A percentile compares a stretch with the other conserved stretches of the same genome.
These are phyloP conservation scores for Alternaria panax DNA, from an alignment of 2,329 filamentous ascomycete genomes.

Conservation along the genomic window DNA sequence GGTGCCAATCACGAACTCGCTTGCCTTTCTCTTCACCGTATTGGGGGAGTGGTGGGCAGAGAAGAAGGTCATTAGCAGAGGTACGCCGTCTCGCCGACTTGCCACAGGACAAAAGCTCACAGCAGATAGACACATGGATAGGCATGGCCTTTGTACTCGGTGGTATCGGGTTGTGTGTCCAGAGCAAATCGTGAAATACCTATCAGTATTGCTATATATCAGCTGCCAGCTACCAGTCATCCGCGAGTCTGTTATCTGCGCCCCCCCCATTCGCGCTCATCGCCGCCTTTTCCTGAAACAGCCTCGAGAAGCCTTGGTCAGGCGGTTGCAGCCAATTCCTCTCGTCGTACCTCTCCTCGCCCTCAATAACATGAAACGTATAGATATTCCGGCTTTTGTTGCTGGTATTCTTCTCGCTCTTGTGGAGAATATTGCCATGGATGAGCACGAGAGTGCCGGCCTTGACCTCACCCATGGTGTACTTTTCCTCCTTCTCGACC, in stretches of 20 bases:
- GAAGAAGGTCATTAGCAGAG: slow-evolving; percentile 83
- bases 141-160: slow-evolving; percentile 81
- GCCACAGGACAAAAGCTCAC: slow-evolving; percentile 10
- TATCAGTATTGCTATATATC: not conserved
- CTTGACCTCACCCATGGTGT: slow-evolving; percentile 85
- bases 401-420: slow-evolving; percentile 92
- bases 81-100: slow-evolving; percentile 59
- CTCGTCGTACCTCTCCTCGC: slow-evolving; percentile 78
- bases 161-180: slow-evolving; percentile 85
- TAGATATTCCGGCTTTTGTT: slow-evolving; percentile 90
- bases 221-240: slow-evolving; percentile 26
- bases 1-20: slow-evolving; percentile 91
- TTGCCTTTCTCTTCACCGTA: slow-evolving; percentile 96
- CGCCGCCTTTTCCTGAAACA: slow-evolving; percentile 53
- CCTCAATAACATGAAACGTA: slow-evolving; percentile 96
- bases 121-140: slow-evolving; percentile 73
- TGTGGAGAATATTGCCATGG: slow-evolving; percentile 93
- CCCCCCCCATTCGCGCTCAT: not conserved
- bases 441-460: slow-evolving; percentile 91
- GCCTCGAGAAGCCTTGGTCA: slow-evolving; percentile 75
- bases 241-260: slow-evolving; percentile 16
- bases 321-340: slow-evolving; percentile 94
- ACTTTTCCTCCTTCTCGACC: slow-evolving; percentile 60
- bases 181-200: slow-evolving; percentile 55
- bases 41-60: slow-evolving; percentile 95